Base-by-base conservation (phyloP, 306 rosid genomes). In the Castanea mollissima region DNA sequence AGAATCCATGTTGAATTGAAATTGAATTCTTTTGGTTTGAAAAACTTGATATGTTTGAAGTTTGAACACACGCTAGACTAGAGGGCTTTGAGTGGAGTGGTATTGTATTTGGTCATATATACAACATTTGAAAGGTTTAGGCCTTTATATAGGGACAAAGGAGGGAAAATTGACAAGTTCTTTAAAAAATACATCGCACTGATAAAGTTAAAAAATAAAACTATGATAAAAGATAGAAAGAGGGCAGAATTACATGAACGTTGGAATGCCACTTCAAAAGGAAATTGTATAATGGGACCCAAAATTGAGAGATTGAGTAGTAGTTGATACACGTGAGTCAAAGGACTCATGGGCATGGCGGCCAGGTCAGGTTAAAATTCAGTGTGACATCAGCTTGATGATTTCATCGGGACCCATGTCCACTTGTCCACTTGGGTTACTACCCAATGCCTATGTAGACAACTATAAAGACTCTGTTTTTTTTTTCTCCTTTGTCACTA, bases 311-410 rank as follows among this genome's bases (percentile, higher is more conserved):
- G 3, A 49, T 49, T 3, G 55, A 8, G 74, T 38, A 29, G 74
- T 44, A 38, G 76, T 44, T 68, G 69, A 77, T 23, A 74, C 82
- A 78, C 82, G 82, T 75, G 84, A 23, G 82, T 84, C 84, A 86
- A 83, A 83, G 56, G 51, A 15, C 13, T 59, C 13, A 2, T 5
- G 80, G 72, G 73, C 75, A 67, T 58, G 87, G 82, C 85, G 87
- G 89, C 87, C 75, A 69, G 56, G 34, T 75, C 68, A 41, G 58
- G 72, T 46, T 27, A 35, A 59, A 72, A 77, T 79, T 73, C 76
- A 29, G 55, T 54, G n/a, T 81, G 81, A 55, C 72, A 25, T 82
- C 72, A 15, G 52, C 64, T 27, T 5, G 21, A 27, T 71, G 69
- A 70, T 69, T 74, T 49, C 59, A 67, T 19, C 2, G 18, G 77